Percentiles rank a stretch among this genome's conserved stretches.
These are phyloP conservation scores for Pharus latifolius DNA, from an alignment of 176 grass and related monocot genomes.

Conservation along the genomic window DNA sequence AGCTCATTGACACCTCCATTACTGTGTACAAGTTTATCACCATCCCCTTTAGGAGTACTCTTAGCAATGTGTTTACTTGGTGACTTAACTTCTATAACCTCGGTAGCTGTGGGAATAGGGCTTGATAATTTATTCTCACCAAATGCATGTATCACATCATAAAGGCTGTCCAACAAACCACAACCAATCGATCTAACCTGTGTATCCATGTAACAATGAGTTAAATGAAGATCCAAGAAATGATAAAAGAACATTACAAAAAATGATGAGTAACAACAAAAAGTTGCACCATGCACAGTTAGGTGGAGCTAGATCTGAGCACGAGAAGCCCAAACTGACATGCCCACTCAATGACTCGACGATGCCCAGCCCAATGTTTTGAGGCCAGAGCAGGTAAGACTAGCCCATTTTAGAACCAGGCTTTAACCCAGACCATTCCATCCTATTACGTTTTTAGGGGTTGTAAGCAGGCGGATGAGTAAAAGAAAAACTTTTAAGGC, in stretches of 20 bases:
- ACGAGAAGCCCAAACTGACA: too few relatives aligned
- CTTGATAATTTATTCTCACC: conserved; percentile 44
- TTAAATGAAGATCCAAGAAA: conserved; percentile 21
- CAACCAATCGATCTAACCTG: conserved; percentile 72
- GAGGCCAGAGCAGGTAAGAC: too few relatives aligned
- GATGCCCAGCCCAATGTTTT: too few relatives aligned
- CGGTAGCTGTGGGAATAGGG: conserved; percentile 38
- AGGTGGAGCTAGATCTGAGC: too few relatives aligned
- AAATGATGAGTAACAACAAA: background rate
- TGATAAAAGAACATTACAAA: background rate
- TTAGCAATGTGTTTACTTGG: conserved; percentile 44
- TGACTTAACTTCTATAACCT: conserved; percentile 62
- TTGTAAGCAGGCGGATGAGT: too few relatives aligned
- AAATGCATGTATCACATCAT: conserved; percentile 60
- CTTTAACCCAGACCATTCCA: too few relatives aligned
- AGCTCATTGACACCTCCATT: background rate
- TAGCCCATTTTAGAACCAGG: too few relatives aligned
- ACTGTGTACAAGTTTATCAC: background rate
- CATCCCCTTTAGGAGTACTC: conserved; percentile 7
- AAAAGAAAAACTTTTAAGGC: too few relatives aligned
- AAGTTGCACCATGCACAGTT: background rate
- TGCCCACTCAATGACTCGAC: too few relatives aligned
- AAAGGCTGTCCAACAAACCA: conserved; percentile 78
- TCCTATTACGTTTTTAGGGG: too few relatives aligned
- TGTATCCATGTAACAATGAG: conserved; percentile 17